Evolutionary conservation across 495 filamentous ascomycete species (phyloP).

Genomic region (Lasiosphaeria ovina): DNA sequence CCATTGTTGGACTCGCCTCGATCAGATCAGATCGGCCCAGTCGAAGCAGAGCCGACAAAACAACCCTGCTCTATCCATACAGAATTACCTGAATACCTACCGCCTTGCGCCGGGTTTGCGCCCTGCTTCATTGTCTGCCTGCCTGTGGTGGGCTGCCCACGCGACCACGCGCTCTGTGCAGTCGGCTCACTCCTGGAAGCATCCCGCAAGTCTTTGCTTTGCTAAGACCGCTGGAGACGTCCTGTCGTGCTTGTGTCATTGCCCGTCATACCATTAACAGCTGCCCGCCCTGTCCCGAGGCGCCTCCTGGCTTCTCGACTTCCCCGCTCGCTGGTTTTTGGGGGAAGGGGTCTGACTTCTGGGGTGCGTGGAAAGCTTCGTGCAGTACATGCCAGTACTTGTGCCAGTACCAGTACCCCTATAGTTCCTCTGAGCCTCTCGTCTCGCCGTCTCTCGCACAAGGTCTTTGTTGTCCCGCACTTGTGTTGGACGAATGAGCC

Average conservation of each 20-base stretch:
- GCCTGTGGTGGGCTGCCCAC: too few species aligned
- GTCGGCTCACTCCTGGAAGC: too few species aligned
- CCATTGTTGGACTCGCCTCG: too few species aligned
- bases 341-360: not conserved
- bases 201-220: too few species aligned
- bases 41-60: too few species aligned
- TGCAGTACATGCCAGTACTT: too few species aligned
- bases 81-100: too few species aligned
- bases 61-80: too few species aligned
- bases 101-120: too few species aligned
- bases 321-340: conserved; percentile 8
- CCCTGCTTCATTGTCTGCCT: too few species aligned
- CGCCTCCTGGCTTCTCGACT: not conserved
- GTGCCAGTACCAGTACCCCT: not conserved
- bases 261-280: conserved; percentile 11
- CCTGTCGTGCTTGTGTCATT: conserved; percentile 27
- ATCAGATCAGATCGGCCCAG: not conserved
- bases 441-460: not conserved
- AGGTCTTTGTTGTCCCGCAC: conserved; percentile 1
- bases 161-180: too few species aligned
- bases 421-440: not conserved
- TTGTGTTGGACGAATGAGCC: not conserved
- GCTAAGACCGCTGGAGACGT: conserved; percentile 5
- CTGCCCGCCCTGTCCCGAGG: not conserved
- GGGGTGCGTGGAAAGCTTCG: too few species aligned